Base-by-base conservation (phyloP, 2,329 filamentous ascomycete genomes). In the Chalara sp. region DNA sequence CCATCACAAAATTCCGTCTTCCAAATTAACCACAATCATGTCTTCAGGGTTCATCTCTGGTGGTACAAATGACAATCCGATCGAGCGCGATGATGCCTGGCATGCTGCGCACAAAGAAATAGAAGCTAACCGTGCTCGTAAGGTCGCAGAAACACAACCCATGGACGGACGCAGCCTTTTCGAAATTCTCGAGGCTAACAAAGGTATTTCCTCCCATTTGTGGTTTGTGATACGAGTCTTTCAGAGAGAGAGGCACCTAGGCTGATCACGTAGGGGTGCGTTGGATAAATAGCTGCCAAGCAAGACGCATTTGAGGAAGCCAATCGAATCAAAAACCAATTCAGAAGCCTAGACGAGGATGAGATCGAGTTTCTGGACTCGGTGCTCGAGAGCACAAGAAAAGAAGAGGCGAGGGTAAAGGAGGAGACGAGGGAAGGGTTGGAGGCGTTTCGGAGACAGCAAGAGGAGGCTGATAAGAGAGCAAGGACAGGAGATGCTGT, bases 241-340 rank as follows among this genome's bases (percentile, higher is more conserved):
- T 30, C 10, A 45, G 13, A 12, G 6, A 29, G 8, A 13, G 6
- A 11, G 30, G 30, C 44, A 30, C 48, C 52, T 50, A 32, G 54
- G 46, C 63, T 65, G 62, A 66, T 65, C 63, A 65, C 63, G 53
- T 57, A 65, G 62, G 52, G 57, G 53, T 65, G 55, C 56, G 50
- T 58, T 57, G 53, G 57, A 60, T 44, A 40, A 58, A 56, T 51
- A 86, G 87, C 83, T 57, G 86, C 86, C 52, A 92, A 91, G 68
- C 86, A 92, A 70, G 87, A 87, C 21, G 86, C 84, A 6, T 89
- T 90, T 66, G 87, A 90, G 66, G 87, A 92, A 67, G 76, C 83
- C 56, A 78, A 76, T 56, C 78, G 78, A 57, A 72, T 92, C 48
- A 80, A 81, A 62, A 87, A 92, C 61, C 88, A 92, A 70, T 91